Evolutionary conservation across 768 basidiomycete species (phyloP), one percentile per base, ranked within the genome.

Genomic region (Pleurotus citrinopileatus): DNA sequence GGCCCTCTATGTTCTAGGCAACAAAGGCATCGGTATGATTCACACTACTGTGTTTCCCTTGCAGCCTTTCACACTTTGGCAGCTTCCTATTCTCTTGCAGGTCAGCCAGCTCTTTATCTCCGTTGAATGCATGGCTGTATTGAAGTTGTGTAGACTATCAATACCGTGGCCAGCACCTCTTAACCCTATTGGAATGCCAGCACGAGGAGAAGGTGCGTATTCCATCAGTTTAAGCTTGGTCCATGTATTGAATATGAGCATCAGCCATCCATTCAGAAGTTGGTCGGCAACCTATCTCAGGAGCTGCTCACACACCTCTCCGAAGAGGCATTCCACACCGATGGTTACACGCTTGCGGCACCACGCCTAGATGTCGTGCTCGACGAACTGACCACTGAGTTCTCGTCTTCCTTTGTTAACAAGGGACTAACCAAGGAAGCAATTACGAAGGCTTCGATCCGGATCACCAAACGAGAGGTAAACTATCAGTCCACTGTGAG

Each of bases 1-100:
- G 6, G 93, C 92, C 15, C 73, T 96, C 36, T 94, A 94, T 65
- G 76, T 90, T 17, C 68, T 91, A 8, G 83, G 83, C 72, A 84
- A 86, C 61, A 89, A 87, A 67, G 84, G 81, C 26, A 84, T 77
- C 52, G 78, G 87, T 87, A 57, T 40, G 80, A 59, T 10, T 48
- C n/a, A 3, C 22, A 47, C 45, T 29, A 52, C 2, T 55, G 42
- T 43, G 5, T 37, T 34, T 51, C 28, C 52, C 38, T 20, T 29
- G 27, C 20, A 57, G 54, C 12, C 52, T 64, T 45, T 61, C 17
- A 17, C 44, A 23, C 42, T 27, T 43, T 25, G 54, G 20, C 53
- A 85, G 87, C 84, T 58, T 76, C 82, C 10, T 88, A 89, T 68
- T 83, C 87, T 17, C 75, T 91, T 46, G 74, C 78, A 36, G 87